Conservation (phyloP, 306 rosid species). For the Acacia crassicarpa region DNA sequence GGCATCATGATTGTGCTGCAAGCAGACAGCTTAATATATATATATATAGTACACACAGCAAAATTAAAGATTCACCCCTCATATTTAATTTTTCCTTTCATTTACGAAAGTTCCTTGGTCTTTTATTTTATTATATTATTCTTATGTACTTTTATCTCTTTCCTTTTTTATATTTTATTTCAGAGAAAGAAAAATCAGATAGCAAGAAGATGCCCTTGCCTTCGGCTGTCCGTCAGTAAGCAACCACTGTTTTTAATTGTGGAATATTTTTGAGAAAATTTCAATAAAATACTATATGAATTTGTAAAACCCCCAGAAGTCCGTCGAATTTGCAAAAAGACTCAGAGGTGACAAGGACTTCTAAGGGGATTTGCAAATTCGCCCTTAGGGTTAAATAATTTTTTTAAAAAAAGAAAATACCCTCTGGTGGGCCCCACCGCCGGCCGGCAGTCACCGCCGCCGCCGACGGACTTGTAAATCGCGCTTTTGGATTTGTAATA, state of each 20-base stretch:
- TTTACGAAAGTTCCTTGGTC: background rate
- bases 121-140: background rate
- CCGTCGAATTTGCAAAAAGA: no score
- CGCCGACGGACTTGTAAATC: no score
- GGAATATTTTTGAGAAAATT: no score
- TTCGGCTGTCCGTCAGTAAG: conserved; percentile 30
- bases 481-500: no score
- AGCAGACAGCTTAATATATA: conserved; percentile 20
- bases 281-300: no score
- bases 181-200: background rate
- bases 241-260: conserved; percentile 4
- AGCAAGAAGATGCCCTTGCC: conserved; percentile 12
- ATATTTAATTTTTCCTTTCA: background rate
- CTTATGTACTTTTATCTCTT: background rate
- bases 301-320: no score
- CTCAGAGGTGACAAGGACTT: no score
- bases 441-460: no score
- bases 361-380: no score
- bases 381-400: no score
- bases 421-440: no score
- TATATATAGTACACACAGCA: conserved; percentile 15
- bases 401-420: no score
- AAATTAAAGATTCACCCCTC: conserved; percentile 12
- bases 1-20: conserved; percentile 18
- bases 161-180: background rate